Conservation (phyloP, 192 early-diverging fungal species). For the Allomyces javanicus region DNA sequence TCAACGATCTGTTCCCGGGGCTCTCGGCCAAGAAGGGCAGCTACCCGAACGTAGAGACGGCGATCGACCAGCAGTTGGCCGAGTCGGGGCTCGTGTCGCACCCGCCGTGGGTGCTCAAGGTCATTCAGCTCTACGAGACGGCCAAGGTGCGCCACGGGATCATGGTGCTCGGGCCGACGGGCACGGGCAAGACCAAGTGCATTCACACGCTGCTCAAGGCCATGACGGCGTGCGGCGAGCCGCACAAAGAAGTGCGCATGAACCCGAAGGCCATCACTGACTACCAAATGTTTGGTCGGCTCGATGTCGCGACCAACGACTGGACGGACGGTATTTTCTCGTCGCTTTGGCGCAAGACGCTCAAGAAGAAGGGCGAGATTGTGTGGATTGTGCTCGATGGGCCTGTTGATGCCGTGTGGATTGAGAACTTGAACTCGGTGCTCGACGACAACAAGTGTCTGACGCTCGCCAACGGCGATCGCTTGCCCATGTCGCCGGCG, state of each 20-base stretch:
- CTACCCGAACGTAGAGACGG: slow-evolving; percentile 47
- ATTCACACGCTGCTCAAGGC: slow-evolving; percentile 87
- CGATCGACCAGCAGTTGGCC: slow-evolving; percentile 53
- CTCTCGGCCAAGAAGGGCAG: slow-evolving; percentile 60
- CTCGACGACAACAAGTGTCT: slow-evolving; percentile 94
- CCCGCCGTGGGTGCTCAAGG: slow-evolving; percentile 83
- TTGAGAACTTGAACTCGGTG: slow-evolving; percentile 97
- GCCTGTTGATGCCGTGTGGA: slow-evolving; percentile 99
- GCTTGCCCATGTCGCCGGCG: slow-evolving; percentile 78
- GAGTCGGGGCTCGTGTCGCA: slow-evolving; percentile 53
- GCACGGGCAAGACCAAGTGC: slow-evolving; percentile 81
- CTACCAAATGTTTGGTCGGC: slow-evolving; percentile 82
- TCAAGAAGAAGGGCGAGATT: slow-evolving; percentile 76
- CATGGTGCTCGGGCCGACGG: slow-evolving; percentile 98
- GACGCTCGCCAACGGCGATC: slow-evolving; percentile 96
- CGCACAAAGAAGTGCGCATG: slow-evolving; percentile 81
- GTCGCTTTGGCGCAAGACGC: slow-evolving; percentile 84
- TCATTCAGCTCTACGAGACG: slow-evolving; percentile 93
- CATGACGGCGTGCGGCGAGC: slow-evolving; percentile 68
- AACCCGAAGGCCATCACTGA: slow-evolving; percentile 98
- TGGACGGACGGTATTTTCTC: slow-evolving; percentile 99
- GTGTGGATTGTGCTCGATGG: slow-evolving; percentile 99
- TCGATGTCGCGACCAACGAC: slow-evolving; percentile 93
- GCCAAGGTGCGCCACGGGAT: slow-evolving; percentile 95
- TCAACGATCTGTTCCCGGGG: slow-evolving; percentile 87